Percentiles rank a stretch among this genome's conserved stretches.
These are phyloP conservation scores for Cladochytrium replicatum DNA, from an alignment of 192 early-diverging fungal genomes.

Conservation along the genomic window DNA sequence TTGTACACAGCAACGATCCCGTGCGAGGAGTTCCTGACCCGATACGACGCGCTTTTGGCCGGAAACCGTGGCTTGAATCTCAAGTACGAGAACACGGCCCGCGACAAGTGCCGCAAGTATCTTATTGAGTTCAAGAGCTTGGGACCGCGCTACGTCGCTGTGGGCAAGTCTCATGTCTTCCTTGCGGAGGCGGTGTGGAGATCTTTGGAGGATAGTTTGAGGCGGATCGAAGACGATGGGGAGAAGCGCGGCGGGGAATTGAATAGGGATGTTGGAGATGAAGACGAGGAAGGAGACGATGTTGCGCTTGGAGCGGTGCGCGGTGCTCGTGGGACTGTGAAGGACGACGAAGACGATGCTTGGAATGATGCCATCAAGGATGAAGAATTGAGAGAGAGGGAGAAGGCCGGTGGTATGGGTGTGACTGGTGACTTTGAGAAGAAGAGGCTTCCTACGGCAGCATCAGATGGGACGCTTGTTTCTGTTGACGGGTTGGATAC, in stretches of 20 bases:
- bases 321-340: background rate
- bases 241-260: no score
- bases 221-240: slow-evolving; percentile 56
- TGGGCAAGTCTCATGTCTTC: slow-evolving; percentile 47
- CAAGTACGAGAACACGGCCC: slow-evolving; percentile 18
- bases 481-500: no score
- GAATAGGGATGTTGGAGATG: slow-evolving; percentile 32
- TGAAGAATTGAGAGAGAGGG: background rate
- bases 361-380: background rate
- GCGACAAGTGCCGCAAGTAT: slow-evolving; percentile 15
- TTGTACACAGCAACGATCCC: slow-evolving; percentile 65
- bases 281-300: slow-evolving; percentile 6
- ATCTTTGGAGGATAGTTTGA: slow-evolving; percentile 69
- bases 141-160: slow-evolving; percentile 11
- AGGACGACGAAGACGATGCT: slow-evolving; percentile 11
- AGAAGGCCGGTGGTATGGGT: no score
- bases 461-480: no score
- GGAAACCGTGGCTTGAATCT: slow-evolving; percentile 8
- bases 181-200: slow-evolving; percentile 73
- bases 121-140: no score
- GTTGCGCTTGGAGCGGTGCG: background rate
- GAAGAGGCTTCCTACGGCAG: no score
- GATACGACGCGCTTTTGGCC: slow-evolving; percentile 44
- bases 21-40: slow-evolving; percentile 69
- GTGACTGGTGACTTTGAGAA: no score